Evolutionary conservation across 164 flowering plant genomes (phyloP), one percentile per base, ranked within the genome.

Genomic region (Saururus chinensis): DNA sequence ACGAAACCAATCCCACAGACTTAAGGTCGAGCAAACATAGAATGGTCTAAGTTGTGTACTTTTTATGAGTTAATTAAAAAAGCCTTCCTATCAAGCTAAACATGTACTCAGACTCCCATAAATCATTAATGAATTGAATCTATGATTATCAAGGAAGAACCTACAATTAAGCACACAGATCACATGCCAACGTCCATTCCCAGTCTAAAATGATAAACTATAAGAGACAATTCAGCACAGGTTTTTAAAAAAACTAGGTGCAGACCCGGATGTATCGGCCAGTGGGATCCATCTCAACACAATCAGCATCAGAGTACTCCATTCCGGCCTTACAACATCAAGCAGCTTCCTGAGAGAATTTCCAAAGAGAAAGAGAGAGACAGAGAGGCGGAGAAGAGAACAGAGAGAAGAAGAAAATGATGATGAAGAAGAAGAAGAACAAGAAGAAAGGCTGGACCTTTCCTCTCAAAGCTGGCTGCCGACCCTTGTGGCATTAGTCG

Each of bases 221-320:
- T 40, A 40, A 1, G 30, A 13, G 1, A 7, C 20, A 54, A 40
- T 19, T 16, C 8, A n/a, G 25, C 53, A 9, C 11, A 35, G 22
- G 20, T 10, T n/a, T 37, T 20, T 14, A 42, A 60, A 23, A 4
- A 45, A 4, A 24, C n/a, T 48, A 52, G 77, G 83, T 51, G 24
- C 55, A 19, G 37, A 62, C 96, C 79, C 95, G 82, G 68, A 95
- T 93, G 79, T 92, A 92, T 89, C 98, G 85, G 62, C 98, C 96
- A 54, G 95, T 81, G 19, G 98, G 98, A 85, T 92, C 98, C 78
- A 86, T 87, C 77, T 92, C 98, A 48, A 80, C 88, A 74, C 79
- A 89, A 62, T 84, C 92, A 58, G 63, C 66, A 49, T 77, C 55
- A 21, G 55, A 17, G 22, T 17, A 1, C 22, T 53, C 55, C 55